Evolutionary conservation across 148 eudicot species (phyloP), one percentile per base, ranked within the genome.

Genomic region (Vaccinium myrtillus): DNA sequence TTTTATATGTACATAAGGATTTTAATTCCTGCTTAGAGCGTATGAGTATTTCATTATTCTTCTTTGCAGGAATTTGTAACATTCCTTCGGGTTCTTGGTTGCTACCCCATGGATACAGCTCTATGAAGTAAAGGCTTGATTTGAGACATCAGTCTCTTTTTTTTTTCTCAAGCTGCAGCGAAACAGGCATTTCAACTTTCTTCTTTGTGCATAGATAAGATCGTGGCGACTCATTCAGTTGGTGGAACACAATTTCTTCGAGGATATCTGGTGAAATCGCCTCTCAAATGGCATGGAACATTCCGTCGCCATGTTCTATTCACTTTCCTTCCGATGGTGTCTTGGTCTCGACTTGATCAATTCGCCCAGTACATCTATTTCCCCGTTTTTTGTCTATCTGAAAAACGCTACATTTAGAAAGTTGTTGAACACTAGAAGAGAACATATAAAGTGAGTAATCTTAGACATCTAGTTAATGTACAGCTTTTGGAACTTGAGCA

Each of bases 21-120:
- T 75, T 50, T 48, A 21, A 2, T 76, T 49, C 70, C 55, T 55
- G 49, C 19, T 53, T 23, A 71, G 63, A n/a, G 23, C 19, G 76
- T 80, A 21, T 51, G 8, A 36, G 4, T 25, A 75, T 55, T 77
- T 39, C 43, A 5, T 18, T 63, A 43, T 77, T 71, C 51, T 21
- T 83, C 73, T 5, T 75, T 87, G 86, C 96, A 97, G 99, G 99
- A 97, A 83, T 93, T 95, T 85, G 92, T 96, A 9, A 90, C 91
- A 86, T 97, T 94, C 85, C 89, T 97, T 61, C 98, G 99, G 63
- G 93, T 97, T 79, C 98, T 97, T 9, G 99, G 99, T 82, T 94
- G 93, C 80, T 97, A 97, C 84, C 98, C 99, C 0, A 87, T 92
- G 89, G 93, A 95, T 59, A 85, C 84, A 77, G n/a, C 83, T 81